phyloP scores from a whole-genome alignment of 352 stramenopile genomes.

The Pythium brachiatum region DNA sequence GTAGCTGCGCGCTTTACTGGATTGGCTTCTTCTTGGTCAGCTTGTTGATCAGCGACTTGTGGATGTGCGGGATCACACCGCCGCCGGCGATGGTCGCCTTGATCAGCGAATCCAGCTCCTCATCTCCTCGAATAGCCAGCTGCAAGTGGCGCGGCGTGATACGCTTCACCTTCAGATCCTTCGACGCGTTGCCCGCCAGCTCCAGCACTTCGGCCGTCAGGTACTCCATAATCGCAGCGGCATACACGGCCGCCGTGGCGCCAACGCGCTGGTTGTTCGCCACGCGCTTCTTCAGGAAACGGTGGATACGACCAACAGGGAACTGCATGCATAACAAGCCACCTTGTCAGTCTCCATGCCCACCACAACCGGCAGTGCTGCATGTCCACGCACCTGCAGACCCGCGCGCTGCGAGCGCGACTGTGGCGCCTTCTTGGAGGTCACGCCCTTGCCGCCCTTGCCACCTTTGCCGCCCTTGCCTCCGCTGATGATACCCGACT shows the following conservation, averaged over 20 bases:
- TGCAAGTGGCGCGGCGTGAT: slow-evolving; percentile 99
- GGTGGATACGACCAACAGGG: slow-evolving; percentile 99
- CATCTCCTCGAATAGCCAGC: slow-evolving; percentile 99
- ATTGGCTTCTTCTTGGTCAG: slow-evolving; percentile 85
- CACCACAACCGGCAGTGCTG: not conserved
- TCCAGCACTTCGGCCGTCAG: slow-evolving; percentile 99
- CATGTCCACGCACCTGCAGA: slow-evolving; percentile 80
- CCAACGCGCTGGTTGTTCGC: slow-evolving; percentile 98
- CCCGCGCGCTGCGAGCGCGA: slow-evolving; percentile 97
- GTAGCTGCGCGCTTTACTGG: slow-evolving; percentile 34
- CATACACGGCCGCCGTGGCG: slow-evolving; percentile 99
- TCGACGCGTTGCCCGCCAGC: slow-evolving; percentile 97
- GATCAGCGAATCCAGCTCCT: slow-evolving; percentile 99
- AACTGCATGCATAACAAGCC: slow-evolving; percentile 78
- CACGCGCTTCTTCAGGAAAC: slow-evolving; percentile 99
- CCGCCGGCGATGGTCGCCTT: slow-evolving; percentile 99
- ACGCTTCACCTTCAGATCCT: slow-evolving; percentile 97
- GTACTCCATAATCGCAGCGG: slow-evolving; percentile 99
- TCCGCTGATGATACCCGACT: slow-evolving; percentile 88
- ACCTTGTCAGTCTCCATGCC: not conserved
- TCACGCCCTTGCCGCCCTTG: slow-evolving; percentile 99
- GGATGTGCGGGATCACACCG: slow-evolving; percentile 99
- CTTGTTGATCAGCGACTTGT: slow-evolving; percentile 99
- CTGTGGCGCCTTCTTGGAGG: slow-evolving; percentile 98
- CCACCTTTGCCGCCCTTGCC: slow-evolving; percentile 97